Base-by-base conservation (phyloP, 495 filamentous ascomycete species). In the Bryoglossum gracile region DNA sequence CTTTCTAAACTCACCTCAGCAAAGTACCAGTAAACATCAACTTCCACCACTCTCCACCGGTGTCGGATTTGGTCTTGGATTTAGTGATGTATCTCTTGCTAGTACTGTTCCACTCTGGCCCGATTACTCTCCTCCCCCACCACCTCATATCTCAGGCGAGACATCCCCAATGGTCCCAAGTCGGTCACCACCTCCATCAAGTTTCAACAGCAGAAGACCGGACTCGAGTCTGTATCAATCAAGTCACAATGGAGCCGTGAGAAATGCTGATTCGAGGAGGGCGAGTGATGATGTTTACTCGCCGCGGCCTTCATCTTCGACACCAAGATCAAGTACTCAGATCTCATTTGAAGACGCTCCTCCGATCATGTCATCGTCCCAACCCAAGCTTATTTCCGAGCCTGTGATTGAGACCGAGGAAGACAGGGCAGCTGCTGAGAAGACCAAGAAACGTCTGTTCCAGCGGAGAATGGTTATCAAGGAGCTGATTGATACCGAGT, bases 401-500 rank as follows among this genome's bases (percentile, higher is more conserved):
- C 5, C 1, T n/a, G 19, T 8, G 36, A 5, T 37, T 14, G 16
- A n/a, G 34, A 8, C 34, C 18, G 49, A 43, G 14, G 49, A 50
- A 34, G 45, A 56, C 8, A 58, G 43, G 22, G 45, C 51, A 33
- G 44, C 40, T 2, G 47, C 46, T 1, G 53, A 42, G 19, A 38
- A 50, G 34, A 17, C 42, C 13, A 45, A 33, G 24, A 58, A 57
- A 30, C 50, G 52, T 6, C 48, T 57, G 17, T 50, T 36, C 51
- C 26, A 89, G 54, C 82, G 92, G 13, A 76, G 81, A 26, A 72
- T 89, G 58, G 74, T 91, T 45, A 85, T 98, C 54, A 85, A 89
- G 54, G 92, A 98, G 64, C 70, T 98, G 17, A 77, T 95, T 32
- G 87, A 94, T 55, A 98, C 94, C 2, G 92, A 98, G 61, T 77